Conservation (phyloP, 176 grass and related monocot species). For the Coix lacrymajobi region DNA sequence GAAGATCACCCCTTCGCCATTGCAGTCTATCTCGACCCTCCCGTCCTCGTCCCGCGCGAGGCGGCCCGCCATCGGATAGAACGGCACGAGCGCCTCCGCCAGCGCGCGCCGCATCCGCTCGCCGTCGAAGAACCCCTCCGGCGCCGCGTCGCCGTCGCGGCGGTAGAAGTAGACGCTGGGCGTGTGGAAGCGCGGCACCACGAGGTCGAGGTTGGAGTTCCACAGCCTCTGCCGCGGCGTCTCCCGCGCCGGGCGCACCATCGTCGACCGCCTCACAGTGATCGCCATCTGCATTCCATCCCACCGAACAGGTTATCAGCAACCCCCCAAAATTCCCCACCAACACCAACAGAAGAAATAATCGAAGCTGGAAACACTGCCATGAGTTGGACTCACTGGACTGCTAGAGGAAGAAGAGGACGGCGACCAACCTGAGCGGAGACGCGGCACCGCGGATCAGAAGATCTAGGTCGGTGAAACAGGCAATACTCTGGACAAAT, state of each 20-base stretch:
- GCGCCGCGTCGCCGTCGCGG: not conserved
- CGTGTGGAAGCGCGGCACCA: conserved; percentile 81
- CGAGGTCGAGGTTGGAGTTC: conserved; percentile 87
- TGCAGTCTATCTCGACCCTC: conserved; percentile 81
- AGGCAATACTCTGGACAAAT: not conserved
- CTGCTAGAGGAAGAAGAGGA: not conserved
- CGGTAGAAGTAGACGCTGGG: conserved; percentile 93
- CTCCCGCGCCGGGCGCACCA: conserved; percentile 65
- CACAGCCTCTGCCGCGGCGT: conserved; percentile 53
- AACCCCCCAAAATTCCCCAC: not conserved
- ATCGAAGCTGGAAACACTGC: not conserved
- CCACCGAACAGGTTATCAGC: not conserved
- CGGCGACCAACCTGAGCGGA: conserved; percentile 12
- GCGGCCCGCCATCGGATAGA: conserved; percentile 87
- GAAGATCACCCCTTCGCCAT: conserved; percentile 70
- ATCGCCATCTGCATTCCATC: conserved; percentile 42
- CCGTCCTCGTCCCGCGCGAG: conserved; percentile 72
- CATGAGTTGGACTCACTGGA: too few species aligned
- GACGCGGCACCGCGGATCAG: not conserved
- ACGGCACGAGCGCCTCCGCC: conserved; percentile 54
- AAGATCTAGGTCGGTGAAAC: conserved; percentile 17
- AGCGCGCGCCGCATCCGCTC: conserved; percentile 51
- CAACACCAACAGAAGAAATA: not conserved
- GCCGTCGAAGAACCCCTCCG: conserved; percentile 53
- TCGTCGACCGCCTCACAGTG: conserved; percentile 50